phyloP scores from a whole-genome alignment of 1,139 yeast species.

The Geotrichum siamense region DNA sequence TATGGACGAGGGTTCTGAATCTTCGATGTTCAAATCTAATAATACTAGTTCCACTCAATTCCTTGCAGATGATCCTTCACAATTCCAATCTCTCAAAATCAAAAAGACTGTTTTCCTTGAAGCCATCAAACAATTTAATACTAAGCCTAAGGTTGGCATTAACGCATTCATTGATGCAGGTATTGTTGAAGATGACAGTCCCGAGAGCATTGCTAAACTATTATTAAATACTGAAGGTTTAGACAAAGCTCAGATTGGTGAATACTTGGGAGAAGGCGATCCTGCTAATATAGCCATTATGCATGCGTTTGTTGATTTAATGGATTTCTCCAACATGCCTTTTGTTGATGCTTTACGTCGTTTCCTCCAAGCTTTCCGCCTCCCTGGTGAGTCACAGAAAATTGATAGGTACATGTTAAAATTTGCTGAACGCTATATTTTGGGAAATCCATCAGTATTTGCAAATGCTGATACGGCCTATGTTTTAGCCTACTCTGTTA shows the following conservation, averaged over 20 bases:
- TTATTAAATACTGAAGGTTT: slow-evolving; percentile 70
- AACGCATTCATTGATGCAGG: slow-evolving; percentile 52
- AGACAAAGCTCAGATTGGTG: slow-evolving; percentile 83
- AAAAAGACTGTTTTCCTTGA: slow-evolving; percentile 66
- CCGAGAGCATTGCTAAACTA: slow-evolving; percentile 66
- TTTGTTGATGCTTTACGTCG: slow-evolving; percentile 83
- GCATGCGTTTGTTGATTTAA: slow-evolving; percentile 89
- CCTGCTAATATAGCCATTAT: slow-evolving; percentile 69
- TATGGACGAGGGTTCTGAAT: slow-evolving; percentile 15
- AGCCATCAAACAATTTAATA: slow-evolving; percentile 73
- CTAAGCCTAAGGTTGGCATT: slow-evolving; percentile 77
- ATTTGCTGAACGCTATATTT: slow-evolving; percentile 86
- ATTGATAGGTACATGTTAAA: slow-evolving; percentile 95
- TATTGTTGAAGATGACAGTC: slow-evolving; percentile 54
- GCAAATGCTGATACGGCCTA: slow-evolving; percentile 94
- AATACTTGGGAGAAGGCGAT: slow-evolving; percentile 85
- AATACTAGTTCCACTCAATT: slow-evolving; percentile 16
- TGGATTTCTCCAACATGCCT: slow-evolving; percentile 62
- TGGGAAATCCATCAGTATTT: slow-evolving; percentile 79
- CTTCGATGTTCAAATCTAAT: slow-evolving; percentile 15
- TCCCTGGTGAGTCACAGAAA: slow-evolving; percentile 98
- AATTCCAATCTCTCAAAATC: slow-evolving; percentile 78
- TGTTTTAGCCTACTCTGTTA: slow-evolving; percentile 84
- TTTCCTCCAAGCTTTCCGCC: slow-evolving; percentile 78
- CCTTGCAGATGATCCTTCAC: slow-evolving; percentile 60